Evolutionary conservation across 176 grass and related monocot genomes (phyloP).

Genomic region (Phoenix dactylifera): DNA sequence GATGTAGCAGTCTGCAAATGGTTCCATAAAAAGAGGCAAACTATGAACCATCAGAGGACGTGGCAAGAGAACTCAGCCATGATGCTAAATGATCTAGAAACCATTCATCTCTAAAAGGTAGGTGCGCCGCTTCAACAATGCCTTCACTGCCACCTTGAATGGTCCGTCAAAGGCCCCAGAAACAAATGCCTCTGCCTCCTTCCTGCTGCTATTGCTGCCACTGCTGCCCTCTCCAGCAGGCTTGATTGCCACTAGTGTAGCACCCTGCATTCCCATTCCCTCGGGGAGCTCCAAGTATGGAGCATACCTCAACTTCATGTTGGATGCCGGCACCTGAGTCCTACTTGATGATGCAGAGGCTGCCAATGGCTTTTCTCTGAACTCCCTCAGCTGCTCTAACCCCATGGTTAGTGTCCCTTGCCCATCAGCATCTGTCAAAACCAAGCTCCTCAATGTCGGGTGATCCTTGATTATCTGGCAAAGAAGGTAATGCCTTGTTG

Average conservation of each 20-base stretch:
- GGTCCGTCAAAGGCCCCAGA: conserved; percentile 2
- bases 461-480: conserved; percentile 1
- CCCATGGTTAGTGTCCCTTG: conserved; percentile 3
- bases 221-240: not conserved
- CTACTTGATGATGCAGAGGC: conserved; percentile 1
- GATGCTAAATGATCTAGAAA: not conserved
- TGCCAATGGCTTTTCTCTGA: conserved; percentile 8
- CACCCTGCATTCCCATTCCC: conserved; percentile 4
- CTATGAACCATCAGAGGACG: no score
- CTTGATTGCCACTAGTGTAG: conserved; percentile 1
- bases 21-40: no score
- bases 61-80: no score
- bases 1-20: no score
- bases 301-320: conserved; percentile 7
- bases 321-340: not conserved
- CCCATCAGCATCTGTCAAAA: conserved; percentile 2
- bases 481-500: conserved; percentile 2
- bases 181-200: not conserved
- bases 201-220: not conserved
- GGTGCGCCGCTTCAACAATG: not conserved
- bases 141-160: not conserved
- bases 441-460: not conserved
- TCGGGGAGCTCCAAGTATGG: conserved; percentile 8
- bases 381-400: conserved; percentile 2
- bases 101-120: conserved; percentile 3